Percentiles rank a stretch among this genome's conserved stretches.
Evolutionary conservation across 2,329 filamentous ascomycete genomes (phyloP).

Genomic region (Fusarium abutilonis): DNA sequence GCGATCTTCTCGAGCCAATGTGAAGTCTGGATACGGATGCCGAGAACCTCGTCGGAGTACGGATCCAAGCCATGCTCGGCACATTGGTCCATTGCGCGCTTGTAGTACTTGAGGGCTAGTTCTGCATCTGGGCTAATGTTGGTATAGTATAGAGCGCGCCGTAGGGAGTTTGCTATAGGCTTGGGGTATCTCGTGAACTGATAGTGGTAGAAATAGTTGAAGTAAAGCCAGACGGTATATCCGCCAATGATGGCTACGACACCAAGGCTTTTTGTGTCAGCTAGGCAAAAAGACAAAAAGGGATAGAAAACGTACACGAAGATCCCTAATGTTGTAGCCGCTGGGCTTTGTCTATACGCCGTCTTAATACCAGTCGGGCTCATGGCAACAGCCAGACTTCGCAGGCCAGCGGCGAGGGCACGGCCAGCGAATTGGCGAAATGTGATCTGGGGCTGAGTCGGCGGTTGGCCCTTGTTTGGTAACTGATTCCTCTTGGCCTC

Average conservation of each 20-base stretch:
- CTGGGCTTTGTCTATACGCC: constrained; percentile 50
- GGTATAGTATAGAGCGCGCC: constrained; percentile 86
- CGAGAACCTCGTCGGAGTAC: constrained; percentile 89
- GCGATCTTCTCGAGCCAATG: constrained; percentile 81
- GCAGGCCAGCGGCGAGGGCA: constrained; percentile 48
- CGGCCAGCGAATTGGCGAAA: constrained; percentile 47
- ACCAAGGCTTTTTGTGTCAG: constrained; percentile 42
- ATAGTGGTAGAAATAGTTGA: constrained; percentile 64
- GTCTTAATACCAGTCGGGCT: constrained; percentile 51
- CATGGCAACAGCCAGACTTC: constrained; percentile 49
- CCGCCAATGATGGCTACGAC: constrained; percentile 46
- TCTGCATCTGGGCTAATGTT: constrained; percentile 79
- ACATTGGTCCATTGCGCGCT: constrained; percentile 78
- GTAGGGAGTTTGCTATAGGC: constrained; percentile 78
- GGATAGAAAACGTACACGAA: constrained; percentile 44
- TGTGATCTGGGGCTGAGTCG: constrained; percentile 44
- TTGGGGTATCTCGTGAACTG: constrained; percentile 71
- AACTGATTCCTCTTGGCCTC: constrained; percentile 38
- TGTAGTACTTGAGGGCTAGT: constrained; percentile 84
- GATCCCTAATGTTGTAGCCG: constrained; percentile 45
- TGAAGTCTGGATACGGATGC: constrained; percentile 84
- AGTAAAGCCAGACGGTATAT: constrained; percentile 56
- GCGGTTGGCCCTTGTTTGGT: constrained; percentile 39
- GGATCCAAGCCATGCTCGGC: constrained; percentile 81
- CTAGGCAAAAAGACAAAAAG: not conserved